These are phyloP conservation scores for Gossypium longicalyx DNA, from an alignment of 345 rosid species.

Conservation along the genomic window DNA sequence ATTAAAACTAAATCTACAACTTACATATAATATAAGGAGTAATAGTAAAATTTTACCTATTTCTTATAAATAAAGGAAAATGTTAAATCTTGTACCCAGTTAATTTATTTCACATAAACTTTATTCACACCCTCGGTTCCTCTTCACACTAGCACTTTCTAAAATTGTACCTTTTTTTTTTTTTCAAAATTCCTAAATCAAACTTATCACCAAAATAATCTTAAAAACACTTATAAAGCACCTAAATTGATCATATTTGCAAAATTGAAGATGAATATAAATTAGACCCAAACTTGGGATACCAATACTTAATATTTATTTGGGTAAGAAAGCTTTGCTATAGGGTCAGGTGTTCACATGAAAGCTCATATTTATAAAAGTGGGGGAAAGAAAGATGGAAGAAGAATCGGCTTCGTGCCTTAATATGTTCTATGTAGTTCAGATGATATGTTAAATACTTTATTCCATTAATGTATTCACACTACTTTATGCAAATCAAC, in stretches of 20 bases:
- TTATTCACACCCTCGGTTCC: conserved; percentile 6
- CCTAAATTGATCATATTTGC: no score
- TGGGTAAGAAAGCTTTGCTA: neutral
- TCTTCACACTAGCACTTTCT: neutral
- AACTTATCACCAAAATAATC: neutral
- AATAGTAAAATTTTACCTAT: no score
- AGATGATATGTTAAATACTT: neutral
- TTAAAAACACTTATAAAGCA: no score
- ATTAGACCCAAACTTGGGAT: no score
- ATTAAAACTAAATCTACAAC: no score
- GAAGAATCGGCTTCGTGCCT: neutral
- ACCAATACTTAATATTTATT: no score
- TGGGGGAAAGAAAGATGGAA: neutral
- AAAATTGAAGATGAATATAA: no score
- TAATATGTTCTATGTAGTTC: neutral
- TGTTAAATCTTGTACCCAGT: no score
- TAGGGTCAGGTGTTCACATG: neutral
- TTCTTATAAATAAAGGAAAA: no score
- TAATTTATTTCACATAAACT: neutral
- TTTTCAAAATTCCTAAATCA: neutral
- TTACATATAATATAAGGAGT: no score
- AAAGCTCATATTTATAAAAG: neutral
- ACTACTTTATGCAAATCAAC: neutral
- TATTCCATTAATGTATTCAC: neutral
- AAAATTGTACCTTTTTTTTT: neutral